Conservation (phyloP, 139 green algal species). For the Monoraphidium neglectum region DNA sequence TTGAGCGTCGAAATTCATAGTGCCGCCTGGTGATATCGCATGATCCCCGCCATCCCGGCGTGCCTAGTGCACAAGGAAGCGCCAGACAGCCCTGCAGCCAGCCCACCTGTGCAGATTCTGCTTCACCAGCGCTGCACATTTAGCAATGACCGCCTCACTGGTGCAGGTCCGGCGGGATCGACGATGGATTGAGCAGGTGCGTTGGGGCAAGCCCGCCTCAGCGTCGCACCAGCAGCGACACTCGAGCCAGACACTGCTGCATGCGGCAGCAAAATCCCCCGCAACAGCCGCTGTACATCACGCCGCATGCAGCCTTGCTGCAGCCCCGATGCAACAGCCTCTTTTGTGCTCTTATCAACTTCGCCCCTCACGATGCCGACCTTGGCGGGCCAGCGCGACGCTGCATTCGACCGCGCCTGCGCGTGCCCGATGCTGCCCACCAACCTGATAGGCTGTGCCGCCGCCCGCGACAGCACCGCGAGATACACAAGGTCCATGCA, state of each 20-base stretch:
- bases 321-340: not conserved
- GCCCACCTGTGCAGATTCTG: slow-evolving; percentile 8
- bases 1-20: not conserved
- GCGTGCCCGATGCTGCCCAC: not conserved
- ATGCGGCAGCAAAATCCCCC: too few relatives aligned
- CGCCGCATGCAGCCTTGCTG: too few relatives aligned
- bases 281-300: too few relatives aligned
- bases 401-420: not conserved
- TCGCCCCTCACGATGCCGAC: not conserved
- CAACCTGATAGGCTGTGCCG: slow-evolving; percentile 20
- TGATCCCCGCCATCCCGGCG: not conserved
- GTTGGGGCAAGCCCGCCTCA: too few relatives aligned
- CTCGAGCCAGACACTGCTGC: too few relatives aligned
- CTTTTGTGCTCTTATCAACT: not conserved
- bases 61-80: not conserved
- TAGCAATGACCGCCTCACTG: slow-evolving; percentile 12
- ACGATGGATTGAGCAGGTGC: too few relatives aligned
- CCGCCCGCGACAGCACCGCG: slow-evolving; percentile 17
- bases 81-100: not conserved
- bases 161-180: too few relatives aligned
- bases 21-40: not conserved
- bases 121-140: slow-evolving; percentile 24
- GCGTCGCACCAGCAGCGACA: too few relatives aligned
- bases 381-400: not conserved
- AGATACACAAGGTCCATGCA: slow-evolving; percentile 22